Conservation (phyloP, 352 stramenopile species). For the Phytophthora sp. region DNA sequence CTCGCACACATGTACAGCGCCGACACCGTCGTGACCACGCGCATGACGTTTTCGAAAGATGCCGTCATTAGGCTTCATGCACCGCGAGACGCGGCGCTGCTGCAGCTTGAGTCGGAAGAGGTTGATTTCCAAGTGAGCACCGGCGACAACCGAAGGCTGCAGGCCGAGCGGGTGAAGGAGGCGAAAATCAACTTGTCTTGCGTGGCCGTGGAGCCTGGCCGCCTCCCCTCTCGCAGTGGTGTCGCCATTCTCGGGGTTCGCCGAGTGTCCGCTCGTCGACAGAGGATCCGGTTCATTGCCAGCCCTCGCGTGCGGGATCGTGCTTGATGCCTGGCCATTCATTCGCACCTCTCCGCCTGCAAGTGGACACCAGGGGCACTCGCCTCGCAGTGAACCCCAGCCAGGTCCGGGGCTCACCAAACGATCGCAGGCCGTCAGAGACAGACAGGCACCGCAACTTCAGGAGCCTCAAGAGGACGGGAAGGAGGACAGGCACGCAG, state of each 20-base stretch:
- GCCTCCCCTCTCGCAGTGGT: conserved; percentile 4
- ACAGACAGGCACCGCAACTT: conserved; percentile 15
- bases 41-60: conserved; percentile 55
- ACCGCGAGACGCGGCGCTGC: background rate
- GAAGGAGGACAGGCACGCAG: too few species aligned
- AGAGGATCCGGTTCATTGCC: conserved; percentile 2
- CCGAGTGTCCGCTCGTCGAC: conserved; percentile 21
- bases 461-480: background rate
- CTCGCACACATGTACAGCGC: conserved; percentile 78
- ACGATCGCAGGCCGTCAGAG: background rate
- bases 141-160: background rate
- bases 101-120: conserved; percentile 18
- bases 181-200: conserved; percentile 5
- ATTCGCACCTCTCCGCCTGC: conserved; percentile 11
- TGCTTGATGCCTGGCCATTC: conserved; percentile 16
- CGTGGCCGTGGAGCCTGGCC: conserved; percentile 12
- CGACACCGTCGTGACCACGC: conserved; percentile 65
- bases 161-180: background rate
- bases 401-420: conserved; percentile 14
- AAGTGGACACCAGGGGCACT: too few species aligned
- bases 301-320: conserved; percentile 12
- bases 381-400: conserved; percentile 28
- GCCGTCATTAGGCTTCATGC: conserved; percentile 16
- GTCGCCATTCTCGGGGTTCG: conserved; percentile 17
- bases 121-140: conserved; percentile 28